phyloP scores from a whole-genome alignment of 805 yeast species.

The Scheffersomyces stipitis region DNA sequence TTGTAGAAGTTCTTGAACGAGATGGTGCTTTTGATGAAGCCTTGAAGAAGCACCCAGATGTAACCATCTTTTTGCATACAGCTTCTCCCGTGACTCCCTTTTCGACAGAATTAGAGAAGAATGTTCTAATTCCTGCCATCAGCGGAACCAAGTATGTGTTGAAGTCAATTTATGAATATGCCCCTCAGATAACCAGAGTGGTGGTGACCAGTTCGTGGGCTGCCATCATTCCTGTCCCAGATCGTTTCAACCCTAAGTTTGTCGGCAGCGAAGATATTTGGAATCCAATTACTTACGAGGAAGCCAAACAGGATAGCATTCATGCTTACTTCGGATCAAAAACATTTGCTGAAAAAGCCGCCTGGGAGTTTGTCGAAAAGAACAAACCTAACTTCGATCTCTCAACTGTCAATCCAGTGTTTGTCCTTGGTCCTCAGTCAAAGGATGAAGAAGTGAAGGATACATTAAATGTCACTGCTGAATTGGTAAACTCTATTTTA shows the following conservation, averaged over 20 bases:
- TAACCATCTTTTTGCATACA: constrained; percentile 15
- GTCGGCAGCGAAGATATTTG: constrained; percentile 47
- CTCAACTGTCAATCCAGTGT: constrained; percentile 9
- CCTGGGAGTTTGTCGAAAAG: constrained; percentile 8
- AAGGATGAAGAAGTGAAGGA: constrained; percentile 11
- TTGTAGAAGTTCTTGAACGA: constrained; percentile 21
- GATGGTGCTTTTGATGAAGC: constrained; percentile 14
- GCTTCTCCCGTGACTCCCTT: constrained; percentile 12
- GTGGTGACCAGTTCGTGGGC: not conserved
- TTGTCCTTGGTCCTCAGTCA: constrained; percentile 18
- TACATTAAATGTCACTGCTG: constrained; percentile 8
- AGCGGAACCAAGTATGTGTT: not conserved
- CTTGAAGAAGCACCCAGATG: constrained; percentile 13
- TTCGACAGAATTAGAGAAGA: constrained; percentile 8
- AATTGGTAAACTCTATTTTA: constrained; percentile 1
- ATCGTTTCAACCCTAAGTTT: constrained; percentile 30
- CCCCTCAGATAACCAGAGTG: not conserved
- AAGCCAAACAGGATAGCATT: constrained; percentile 37
- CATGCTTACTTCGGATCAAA: constrained; percentile 11
- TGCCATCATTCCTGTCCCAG: not conserved
- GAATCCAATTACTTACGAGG: constrained; percentile 55
- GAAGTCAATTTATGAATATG: not conserved
- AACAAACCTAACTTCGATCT: constrained; percentile 6
- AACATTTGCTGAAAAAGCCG: constrained; percentile 8
- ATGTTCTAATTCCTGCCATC: constrained; percentile 3